Conservation (phyloP, 495 filamentous ascomycete species). For the Penicillium waksmanii region DNA sequence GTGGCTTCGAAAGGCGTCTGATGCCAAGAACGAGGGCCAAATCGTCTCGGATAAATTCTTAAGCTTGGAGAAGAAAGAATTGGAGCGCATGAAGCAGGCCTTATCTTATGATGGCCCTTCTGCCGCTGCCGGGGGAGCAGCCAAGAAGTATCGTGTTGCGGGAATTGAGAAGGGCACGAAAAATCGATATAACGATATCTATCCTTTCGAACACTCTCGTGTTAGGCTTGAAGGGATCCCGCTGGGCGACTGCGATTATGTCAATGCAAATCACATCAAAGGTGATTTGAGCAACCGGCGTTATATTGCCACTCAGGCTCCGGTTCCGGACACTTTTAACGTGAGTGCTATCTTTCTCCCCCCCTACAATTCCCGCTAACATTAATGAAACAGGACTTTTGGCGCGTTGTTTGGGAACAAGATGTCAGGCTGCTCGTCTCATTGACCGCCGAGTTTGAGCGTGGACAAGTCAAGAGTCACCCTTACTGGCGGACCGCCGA, state of each 20-base stretch:
- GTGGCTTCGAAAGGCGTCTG: constrained; percentile 76
- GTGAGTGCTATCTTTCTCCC: constrained; percentile 53
- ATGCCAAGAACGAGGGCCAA: constrained; percentile 72
- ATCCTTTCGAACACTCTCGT: constrained; percentile 92
- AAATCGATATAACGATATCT: constrained; percentile 97
- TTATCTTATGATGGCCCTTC: constrained; percentile 66
- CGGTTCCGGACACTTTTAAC: constrained; percentile 88
- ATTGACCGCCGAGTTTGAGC: constrained; percentile 93
- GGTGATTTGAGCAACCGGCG: constrained; percentile 77
- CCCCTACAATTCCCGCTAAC: background rate
- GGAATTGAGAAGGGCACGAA: constrained; percentile 94
- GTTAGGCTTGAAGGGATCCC: constrained; percentile 75
- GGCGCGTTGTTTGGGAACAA: constrained; percentile 97
- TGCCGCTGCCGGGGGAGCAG: constrained; percentile 39
- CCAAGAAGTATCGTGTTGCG: constrained; percentile 63
- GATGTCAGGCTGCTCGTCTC: constrained; percentile 93
- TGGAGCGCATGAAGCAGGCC: constrained; percentile 89
- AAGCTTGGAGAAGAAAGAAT: constrained; percentile 79
- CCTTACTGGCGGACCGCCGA: constrained; percentile 84
- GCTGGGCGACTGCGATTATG: constrained; percentile 84
- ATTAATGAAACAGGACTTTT: constrained; percentile 75
- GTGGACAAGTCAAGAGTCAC: constrained; percentile 93
- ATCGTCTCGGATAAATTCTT: constrained; percentile 82
- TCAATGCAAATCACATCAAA: constrained; percentile 90
- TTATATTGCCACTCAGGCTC: constrained; percentile 96